A percentile compares a stretch with the other conserved stretches of the same genome.
Conservation (phyloP, 352 stramenopile species). For the Phytophthora nicotianae region DNA sequence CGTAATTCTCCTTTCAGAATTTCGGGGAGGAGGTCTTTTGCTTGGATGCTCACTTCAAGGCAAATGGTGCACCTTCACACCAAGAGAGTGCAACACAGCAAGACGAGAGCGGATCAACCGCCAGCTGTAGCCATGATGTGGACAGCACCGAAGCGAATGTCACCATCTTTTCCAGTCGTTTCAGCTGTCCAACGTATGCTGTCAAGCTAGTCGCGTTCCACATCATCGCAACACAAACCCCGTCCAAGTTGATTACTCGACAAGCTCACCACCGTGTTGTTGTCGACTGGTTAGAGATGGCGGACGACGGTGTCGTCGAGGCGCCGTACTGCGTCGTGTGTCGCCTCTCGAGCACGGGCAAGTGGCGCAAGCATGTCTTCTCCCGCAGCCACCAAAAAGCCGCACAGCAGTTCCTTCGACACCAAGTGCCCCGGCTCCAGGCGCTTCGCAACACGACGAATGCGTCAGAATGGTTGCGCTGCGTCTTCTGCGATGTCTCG, state of each 20-base stretch:
- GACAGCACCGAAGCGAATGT: conserved; percentile 9
- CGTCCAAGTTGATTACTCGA: conserved; percentile 12
- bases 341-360: conserved; percentile 59
- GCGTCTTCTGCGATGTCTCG: conserved; percentile 48
- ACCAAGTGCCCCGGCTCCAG: conserved; percentile 32
- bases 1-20: not conserved
- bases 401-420: conserved; percentile 45
- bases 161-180: conserved; percentile 15
- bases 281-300: not conserved
- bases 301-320: conserved; percentile 28
- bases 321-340: conserved; percentile 61
- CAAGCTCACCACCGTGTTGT: not conserved
- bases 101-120: no score
- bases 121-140: conserved; percentile 23
- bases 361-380: conserved; percentile 78
- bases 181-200: conserved; percentile 13
- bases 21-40: conserved; percentile 3
- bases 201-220: conserved; percentile 17
- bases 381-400: conserved; percentile 56
- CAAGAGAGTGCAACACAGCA: conserved; percentile 9
- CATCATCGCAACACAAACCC: conserved; percentile 19
- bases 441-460: conserved; percentile 31
- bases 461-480: conserved; percentile 27
- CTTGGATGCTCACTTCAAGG: conserved; percentile 8
- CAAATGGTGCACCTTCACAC: conserved; percentile 10